Base-by-base conservation (phyloP, 768 basidiomycete species). In the Lactifluus hygrophoroides region DNA sequence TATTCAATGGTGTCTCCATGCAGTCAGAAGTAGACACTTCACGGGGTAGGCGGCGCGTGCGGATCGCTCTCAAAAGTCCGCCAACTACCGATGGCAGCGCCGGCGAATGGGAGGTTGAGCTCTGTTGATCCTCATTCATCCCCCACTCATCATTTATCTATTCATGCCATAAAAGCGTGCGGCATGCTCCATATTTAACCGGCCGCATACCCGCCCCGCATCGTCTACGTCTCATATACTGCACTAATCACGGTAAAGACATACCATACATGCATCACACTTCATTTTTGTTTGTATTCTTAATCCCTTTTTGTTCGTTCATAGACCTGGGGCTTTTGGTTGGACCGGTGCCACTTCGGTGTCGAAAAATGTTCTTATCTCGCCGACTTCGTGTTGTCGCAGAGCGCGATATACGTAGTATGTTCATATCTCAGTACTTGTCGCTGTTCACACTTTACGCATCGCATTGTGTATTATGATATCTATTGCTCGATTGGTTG, bases 41-140 rank as follows among this genome's bases (percentile, higher is more conserved):
- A 42, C 56, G 60, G 40, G 69, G 72, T 40, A 79, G 76, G 65
- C 77, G 81, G 38, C 77, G 85, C 38, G 83, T 85, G 61, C 77
- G 83, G 62, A 83, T 86, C 50, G 82, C 85, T 28, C 72, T 87
- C 61, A 85, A 82, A 71, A 82, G 78, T 65, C 72, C 83, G 71
- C 84, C 85, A 0, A 75, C 75, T 21, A 71, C 77, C 30, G 84
- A 83, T 46, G 78, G 78, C 61, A 83, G 85, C 68, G 84, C 84
- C 47, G 86, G 85, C 60, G 86, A 87, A 73, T 88, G 86, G 86
- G 86, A 89, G 69, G 84, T 89, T 46, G 80, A 85, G 68, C 74
- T 87, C 51, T 86, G 84, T 70, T 86, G 64, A 68, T 40, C 34
- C 19, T 17, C 13, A 43, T 37, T 34, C 25, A 53, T 42, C 37